These are phyloP conservation scores for Myriosclerotinia curreyana DNA, from an alignment of 2,329 filamentous ascomycete genomes.

Conservation along the genomic window DNA sequence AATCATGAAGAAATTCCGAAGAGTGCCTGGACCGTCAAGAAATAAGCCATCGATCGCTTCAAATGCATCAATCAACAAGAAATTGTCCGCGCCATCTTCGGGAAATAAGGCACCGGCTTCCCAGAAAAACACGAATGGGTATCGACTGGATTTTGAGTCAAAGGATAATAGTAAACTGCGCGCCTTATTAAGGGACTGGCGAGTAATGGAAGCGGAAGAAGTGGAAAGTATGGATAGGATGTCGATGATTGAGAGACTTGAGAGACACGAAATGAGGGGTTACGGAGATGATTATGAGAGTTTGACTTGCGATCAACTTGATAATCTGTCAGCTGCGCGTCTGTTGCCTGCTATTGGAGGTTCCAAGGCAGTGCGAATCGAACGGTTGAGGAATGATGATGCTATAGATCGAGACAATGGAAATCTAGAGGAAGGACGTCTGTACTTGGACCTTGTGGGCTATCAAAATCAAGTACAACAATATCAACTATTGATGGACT, in stretches of 20 bases:
- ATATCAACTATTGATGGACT: too few relatives aligned
- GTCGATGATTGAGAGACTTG: neutral
- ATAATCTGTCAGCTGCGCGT: too few relatives aligned
- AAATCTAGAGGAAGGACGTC: too few relatives aligned
- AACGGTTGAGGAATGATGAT: too few relatives aligned
- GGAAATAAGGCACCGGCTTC: neutral
- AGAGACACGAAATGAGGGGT: constrained; percentile 5
- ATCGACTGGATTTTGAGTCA: neutral
- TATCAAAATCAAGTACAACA: too few relatives aligned
- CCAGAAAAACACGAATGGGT: neutral
- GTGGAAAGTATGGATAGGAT: neutral
- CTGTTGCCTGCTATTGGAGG: too few relatives aligned
- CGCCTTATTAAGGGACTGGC: neutral
- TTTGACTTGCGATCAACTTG: too few relatives aligned
- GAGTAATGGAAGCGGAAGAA: neutral
- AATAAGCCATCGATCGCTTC: neutral
- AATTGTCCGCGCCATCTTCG: neutral
- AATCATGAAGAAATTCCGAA: neutral
- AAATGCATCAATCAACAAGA: neutral
- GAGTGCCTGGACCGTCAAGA: neutral
- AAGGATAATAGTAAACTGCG: neutral
- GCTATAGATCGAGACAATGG: too few relatives aligned
- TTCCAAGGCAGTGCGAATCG: too few relatives aligned
- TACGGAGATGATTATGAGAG: neutral
- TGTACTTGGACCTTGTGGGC: too few relatives aligned